These are phyloP conservation scores for Salix caprea DNA, from an alignment of 345 rosid genomes.

Conservation along the genomic window DNA sequence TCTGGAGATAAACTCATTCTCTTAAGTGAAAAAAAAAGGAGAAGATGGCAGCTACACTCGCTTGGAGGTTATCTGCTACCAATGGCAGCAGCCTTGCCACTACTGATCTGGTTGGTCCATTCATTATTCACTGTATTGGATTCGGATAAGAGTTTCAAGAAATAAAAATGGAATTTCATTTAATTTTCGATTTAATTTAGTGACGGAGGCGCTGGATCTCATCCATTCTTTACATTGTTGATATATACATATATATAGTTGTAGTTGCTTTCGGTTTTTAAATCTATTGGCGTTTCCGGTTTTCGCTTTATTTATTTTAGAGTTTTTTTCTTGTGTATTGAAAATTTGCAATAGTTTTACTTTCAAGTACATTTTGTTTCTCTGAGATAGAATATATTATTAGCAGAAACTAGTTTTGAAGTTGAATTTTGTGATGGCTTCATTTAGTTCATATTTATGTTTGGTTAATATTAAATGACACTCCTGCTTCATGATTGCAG, in stretches of 20 bases:
- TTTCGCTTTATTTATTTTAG: neutral
- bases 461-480: neutral
- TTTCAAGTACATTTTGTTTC: neutral
- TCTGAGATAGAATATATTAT: neutral
- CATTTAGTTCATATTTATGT: neutral
- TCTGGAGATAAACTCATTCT: conserved; percentile 45
- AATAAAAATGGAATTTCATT: neutral
- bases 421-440: neutral
- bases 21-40: conserved; percentile 30
- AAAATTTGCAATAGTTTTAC: neutral
- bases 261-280: neutral
- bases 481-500: conserved; percentile 41
- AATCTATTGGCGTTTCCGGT: neutral
- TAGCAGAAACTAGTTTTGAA: neutral
- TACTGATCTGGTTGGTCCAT: conserved; percentile 51
- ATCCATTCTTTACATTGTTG: neutral
- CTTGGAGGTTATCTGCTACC: conserved; percentile 78
- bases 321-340: too few relatives aligned
- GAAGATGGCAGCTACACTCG: conserved; percentile 69
- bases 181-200: neutral
- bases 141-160: neutral
- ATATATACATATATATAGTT: too few relatives aligned
- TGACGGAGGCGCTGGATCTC: conserved; percentile 16
- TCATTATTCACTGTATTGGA: neutral
- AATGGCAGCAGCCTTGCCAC: conserved; percentile 71